These are phyloP conservation scores for Mycosarcoma mackinlayi DNA, from an alignment of 1,284 basidiomycete genomes.

Conservation along the genomic window DNA sequence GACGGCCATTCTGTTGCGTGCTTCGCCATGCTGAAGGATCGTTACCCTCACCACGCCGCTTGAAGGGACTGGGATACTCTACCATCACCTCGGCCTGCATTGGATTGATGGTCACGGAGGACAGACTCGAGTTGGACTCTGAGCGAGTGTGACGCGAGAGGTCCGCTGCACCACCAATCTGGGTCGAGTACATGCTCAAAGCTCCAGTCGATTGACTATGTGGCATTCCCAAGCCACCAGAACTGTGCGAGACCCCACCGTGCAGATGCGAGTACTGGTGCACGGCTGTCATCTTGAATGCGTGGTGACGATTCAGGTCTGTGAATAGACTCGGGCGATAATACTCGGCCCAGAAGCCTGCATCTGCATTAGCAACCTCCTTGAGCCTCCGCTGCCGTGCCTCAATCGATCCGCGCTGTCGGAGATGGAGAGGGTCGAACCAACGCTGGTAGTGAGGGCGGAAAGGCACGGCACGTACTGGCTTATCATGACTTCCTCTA, in stretches of 20 bases:
- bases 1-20: slow-evolving; percentile 15
- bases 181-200: slow-evolving; percentile 39
- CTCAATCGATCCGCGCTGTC: slow-evolving; percentile 31
- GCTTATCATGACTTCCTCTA: background rate
- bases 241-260: slow-evolving; percentile 20
- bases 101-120: slow-evolving; percentile 17
- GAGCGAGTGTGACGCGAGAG: slow-evolving; percentile 29
- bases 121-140: slow-evolving; percentile 29
- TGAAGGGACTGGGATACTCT: slow-evolving; percentile 49
- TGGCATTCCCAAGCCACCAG: slow-evolving; percentile 30
- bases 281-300: slow-evolving; percentile 68
- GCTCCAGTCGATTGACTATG: slow-evolving; percentile 32
- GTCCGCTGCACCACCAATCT: slow-evolving; percentile 29
- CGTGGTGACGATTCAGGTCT: slow-evolving; percentile 65
- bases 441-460: slow-evolving; percentile 55
- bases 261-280: slow-evolving; percentile 49
- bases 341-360: slow-evolving; percentile 66
- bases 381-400: slow-evolving; percentile 46
- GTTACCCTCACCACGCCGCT: slow-evolving; percentile 23
- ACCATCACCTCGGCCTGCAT: slow-evolving; percentile 28
- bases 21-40: slow-evolving; percentile 20
- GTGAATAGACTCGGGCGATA: slow-evolving; percentile 67
- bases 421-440: slow-evolving; percentile 53
- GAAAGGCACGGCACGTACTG: slow-evolving; percentile 31
- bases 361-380: slow-evolving; percentile 57